Percentiles rank a stretch among this genome's conserved stretches.
Evolutionary conservation across 495 filamentous ascomycete species (phyloP).

Genomic region (Parachaetomium inaequale): DNA sequence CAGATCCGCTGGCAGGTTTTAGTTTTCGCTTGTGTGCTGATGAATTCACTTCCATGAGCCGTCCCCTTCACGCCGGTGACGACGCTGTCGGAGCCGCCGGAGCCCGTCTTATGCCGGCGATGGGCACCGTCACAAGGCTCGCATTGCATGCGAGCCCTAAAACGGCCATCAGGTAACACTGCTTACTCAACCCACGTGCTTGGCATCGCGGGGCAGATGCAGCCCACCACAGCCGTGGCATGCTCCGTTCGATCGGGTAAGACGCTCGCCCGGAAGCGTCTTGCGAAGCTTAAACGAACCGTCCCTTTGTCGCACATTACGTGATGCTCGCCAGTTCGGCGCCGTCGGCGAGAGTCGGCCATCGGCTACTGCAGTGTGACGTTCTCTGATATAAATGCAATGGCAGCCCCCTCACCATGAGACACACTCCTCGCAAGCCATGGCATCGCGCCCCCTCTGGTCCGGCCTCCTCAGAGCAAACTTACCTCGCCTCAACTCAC

Average conservation of each 20-base stretch:
- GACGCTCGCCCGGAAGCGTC: not conserved
- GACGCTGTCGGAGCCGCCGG: not conserved
- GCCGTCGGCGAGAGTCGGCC: not conserved
- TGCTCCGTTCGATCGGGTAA: not conserved
- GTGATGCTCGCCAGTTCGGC: not conserved
- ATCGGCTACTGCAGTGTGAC: too few species aligned
- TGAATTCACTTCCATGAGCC: not conserved
- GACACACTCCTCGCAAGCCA: not conserved
- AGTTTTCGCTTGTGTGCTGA: not conserved
- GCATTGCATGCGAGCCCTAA: not conserved
- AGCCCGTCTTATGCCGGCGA: not conserved
- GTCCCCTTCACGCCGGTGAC: not conserved
- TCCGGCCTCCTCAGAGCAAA: not conserved
- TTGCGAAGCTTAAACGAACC: conserved; percentile 6
- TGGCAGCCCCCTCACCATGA: not conserved
- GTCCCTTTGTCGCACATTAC: not conserved
- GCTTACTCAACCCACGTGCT: not conserved
- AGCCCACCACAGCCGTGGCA: not conserved
- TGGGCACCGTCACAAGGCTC: not conserved
- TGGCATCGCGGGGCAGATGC: conserved; percentile 1
- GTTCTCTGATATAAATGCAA: not conserved
- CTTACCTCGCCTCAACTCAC: not conserved
- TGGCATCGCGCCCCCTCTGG: not conserved
- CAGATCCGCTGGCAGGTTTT: not conserved
- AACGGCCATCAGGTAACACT: not conserved